Base-by-base conservation (phyloP, 371 early-diverging fungal genomes). In the Lichtheimia ornata region DNA sequence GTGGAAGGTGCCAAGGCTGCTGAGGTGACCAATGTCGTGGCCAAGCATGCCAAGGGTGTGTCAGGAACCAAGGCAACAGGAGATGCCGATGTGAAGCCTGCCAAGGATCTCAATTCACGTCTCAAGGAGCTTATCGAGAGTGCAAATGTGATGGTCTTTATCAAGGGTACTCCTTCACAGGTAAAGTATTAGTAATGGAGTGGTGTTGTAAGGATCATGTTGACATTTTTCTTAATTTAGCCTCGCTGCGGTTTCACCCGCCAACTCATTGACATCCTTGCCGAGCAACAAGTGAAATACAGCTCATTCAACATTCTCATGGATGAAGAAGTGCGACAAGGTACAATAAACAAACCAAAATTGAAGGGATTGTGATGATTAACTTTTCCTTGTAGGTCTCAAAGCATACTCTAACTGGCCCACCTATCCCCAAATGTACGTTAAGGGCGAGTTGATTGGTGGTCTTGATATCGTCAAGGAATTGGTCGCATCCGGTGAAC, bases 331-430 rank as follows among this genome's bases (percentile, higher is more conserved):
- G 92, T 95, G 45, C 83, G 94, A 54, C 90, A 91, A 76, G 92
- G 89, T 81, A 85, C 50, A 22, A 22, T 22, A 22, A 22, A 22
- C 22, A 28, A 50, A 51, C 22, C 14, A 2, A 14, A 41, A 50
- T 22, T 44, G 18, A 22, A 28, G 11, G 30, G 27, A 9, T 18
- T 3, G 1, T 7, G 35, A 5, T 15, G 50, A 27, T 12, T 60
- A 17, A 61, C 69, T 35, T 35, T 3, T 35, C 1, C 11, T 9
- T 35, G 11, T 35, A 43, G 94, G 96, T 53, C 88, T 97, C 76
- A 98, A 97, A 73, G 96, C 94, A 75, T 97, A 86, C 81, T 87
- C 91, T 65, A 91, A 88, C 50, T 98, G 99, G 99, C 97, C 97
- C 7, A 99, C 99, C 17, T 94, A 95, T 74, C 99, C 99, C 24